These are phyloP conservation scores for Geotrichum carabidarum DNA, from an alignment of 1,139 yeast species.

Conservation along the genomic window DNA sequence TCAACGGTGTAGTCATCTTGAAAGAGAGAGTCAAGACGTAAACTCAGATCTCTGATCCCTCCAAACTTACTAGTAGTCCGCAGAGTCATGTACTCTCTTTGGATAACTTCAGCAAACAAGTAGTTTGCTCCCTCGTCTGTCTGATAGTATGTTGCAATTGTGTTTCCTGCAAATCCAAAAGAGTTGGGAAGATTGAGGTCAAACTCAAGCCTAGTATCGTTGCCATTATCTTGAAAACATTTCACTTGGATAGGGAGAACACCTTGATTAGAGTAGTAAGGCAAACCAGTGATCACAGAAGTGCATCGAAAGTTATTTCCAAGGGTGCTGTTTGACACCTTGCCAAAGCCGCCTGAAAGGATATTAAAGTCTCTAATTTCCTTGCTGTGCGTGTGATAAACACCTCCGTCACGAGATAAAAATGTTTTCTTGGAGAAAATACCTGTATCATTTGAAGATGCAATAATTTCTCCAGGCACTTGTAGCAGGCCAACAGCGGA, in stretches of 20 bases:
- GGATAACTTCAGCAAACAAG: conserved; percentile 3
- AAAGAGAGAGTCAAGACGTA: too few relatives aligned
- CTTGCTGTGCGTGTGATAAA: not conserved
- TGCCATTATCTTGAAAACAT: not conserved
- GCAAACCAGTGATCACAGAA: not conserved
- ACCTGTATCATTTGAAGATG: not conserved
- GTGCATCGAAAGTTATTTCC: not conserved
- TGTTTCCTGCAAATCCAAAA: not conserved
- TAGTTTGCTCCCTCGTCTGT: conserved; percentile 6
- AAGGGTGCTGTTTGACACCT: not conserved
- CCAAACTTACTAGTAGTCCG: too few relatives aligned
- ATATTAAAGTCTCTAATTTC: not conserved
- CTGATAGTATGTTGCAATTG: not conserved
- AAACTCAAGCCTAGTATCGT: too few relatives aligned
- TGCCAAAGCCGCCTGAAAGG: not conserved
- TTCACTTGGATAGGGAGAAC: not conserved
- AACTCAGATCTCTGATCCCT: too few relatives aligned
- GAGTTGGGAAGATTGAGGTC: not conserved
- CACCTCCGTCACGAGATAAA: not conserved
- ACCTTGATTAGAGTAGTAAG: not conserved
- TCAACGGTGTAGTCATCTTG: too few relatives aligned
- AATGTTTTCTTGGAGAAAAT: not conserved
- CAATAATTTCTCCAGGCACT: not conserved
- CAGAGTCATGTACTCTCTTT: not conserved
- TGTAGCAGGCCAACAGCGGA: not conserved